Percentiles rank a stretch among this genome's conserved stretches.
Conservation (phyloP, 2,329 filamentous ascomycete species). For the Verruconis gallopava region DNA sequence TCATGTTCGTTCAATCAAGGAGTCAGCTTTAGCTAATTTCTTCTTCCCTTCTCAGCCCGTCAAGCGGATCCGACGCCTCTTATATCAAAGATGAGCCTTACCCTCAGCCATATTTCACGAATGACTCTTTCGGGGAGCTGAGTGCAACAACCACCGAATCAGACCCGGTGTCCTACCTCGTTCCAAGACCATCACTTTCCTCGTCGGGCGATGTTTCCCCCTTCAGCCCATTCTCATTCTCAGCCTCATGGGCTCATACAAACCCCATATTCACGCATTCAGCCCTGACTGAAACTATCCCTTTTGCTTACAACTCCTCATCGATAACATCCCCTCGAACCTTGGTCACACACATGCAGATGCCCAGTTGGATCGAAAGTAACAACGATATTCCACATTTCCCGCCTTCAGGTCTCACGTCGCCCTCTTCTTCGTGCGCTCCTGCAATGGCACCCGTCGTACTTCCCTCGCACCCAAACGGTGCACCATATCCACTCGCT, state of each 20-base stretch:
- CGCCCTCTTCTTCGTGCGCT: constrained; percentile 1
- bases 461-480: neutral
- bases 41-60: neutral
- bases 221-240: neutral
- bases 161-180: neutral
- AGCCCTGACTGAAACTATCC: neutral
- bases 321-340: neutral
- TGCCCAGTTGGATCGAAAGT: neutral
- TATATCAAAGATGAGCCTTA: constrained; percentile 1
- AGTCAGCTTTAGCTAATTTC: neutral
- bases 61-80: neutral
- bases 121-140: neutral
- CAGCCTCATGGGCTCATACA: neutral
- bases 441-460: constrained; percentile 2
- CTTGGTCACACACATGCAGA: neutral
- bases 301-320: neutral
- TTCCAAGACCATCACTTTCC: neutral
- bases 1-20: constrained; percentile 3
- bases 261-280: neutral
- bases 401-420: neutral
- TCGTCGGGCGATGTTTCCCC: neutral
- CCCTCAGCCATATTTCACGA: neutral
- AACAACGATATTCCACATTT: neutral
- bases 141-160: neutral
- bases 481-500: constrained; percentile 4